phyloP scores from a whole-genome alignment of 148 eudicot species.

The Pharnaceum exiguum region DNA sequence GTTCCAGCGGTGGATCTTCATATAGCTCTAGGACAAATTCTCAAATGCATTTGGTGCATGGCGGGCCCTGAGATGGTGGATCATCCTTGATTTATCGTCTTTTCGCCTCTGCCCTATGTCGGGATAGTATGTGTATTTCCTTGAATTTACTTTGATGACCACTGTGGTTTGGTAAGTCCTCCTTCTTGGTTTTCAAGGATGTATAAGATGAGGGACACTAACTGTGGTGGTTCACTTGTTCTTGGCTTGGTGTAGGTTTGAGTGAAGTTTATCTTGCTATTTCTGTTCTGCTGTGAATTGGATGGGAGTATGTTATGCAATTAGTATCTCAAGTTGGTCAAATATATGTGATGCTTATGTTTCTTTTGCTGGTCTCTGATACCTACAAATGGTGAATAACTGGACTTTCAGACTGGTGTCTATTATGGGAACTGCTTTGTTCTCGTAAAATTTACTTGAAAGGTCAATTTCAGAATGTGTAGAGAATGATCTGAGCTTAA shows the following conservation, averaged over 20 bases:
- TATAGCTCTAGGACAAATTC: constrained; percentile 25
- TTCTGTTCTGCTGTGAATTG: background rate
- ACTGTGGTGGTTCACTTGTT: background rate
- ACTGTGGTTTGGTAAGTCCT: constrained; percentile 26
- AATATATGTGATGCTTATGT: too few relatives aligned
- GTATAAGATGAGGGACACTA: constrained; percentile 4
- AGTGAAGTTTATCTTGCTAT: background rate
- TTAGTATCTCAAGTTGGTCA: too few relatives aligned
- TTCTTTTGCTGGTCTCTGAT: too few relatives aligned
- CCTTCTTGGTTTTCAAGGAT: constrained; percentile 20
- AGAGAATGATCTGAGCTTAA: too few relatives aligned
- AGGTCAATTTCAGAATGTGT: too few relatives aligned
- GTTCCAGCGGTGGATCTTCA: constrained; percentile 24
- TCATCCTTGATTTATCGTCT: constrained; percentile 38
- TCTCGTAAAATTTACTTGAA: too few relatives aligned
- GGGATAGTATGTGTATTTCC: constrained; percentile 24
- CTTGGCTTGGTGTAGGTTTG: constrained; percentile 1
- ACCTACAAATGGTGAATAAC: too few relatives aligned
- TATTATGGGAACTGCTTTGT: too few relatives aligned
- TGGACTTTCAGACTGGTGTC: too few relatives aligned
- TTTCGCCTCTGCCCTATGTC: constrained; percentile 21
- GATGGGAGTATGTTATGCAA: too few relatives aligned
- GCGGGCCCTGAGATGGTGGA: constrained; percentile 36
- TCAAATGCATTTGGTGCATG: constrained; percentile 29
- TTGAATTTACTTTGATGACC: constrained; percentile 25